A percentile compares a stretch with the other conserved stretches of the same genome.
These are phyloP conservation scores for Fusarium sp. DNA, from an alignment of 2,329 filamentous ascomycete genomes.

Conservation along the genomic window DNA sequence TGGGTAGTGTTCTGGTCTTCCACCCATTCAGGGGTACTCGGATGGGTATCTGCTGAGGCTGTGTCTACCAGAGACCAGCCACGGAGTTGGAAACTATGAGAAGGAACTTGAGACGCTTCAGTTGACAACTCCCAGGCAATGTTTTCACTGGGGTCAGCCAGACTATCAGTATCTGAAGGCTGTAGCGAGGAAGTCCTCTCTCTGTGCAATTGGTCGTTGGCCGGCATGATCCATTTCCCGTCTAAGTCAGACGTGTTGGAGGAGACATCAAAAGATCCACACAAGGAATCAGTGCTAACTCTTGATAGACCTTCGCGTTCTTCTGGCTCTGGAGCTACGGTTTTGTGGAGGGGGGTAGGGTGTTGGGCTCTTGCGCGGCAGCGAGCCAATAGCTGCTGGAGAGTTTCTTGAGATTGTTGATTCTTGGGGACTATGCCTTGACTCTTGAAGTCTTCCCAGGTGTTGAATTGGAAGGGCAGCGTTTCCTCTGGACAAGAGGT, in stretches of 20 bases:
- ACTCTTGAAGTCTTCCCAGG: not conserved
- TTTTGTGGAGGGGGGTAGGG: no score
- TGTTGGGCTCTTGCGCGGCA: not conserved
- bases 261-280: not conserved
- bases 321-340: not conserved
- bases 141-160: not conserved
- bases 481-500: not conserved
- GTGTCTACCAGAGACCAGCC: not conserved
- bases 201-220: not conserved
- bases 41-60: no score
- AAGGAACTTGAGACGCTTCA: not conserved
- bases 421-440: conserved; percentile 1
- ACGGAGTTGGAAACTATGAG: not conserved
- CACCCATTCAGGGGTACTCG: not conserved
- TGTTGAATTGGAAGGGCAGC: not conserved
- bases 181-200: not conserved
- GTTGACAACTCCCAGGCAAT: not conserved
- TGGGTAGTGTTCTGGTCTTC: not conserved
- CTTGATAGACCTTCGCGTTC: not conserved
- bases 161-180: not conserved
- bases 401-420: not conserved
- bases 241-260: not conserved
- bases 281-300: not conserved
- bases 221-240: not conserved
- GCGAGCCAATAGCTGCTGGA: not conserved